Conservation (phyloP, 805 yeast genomes). For the Pichia phayaonensis region DNA sequence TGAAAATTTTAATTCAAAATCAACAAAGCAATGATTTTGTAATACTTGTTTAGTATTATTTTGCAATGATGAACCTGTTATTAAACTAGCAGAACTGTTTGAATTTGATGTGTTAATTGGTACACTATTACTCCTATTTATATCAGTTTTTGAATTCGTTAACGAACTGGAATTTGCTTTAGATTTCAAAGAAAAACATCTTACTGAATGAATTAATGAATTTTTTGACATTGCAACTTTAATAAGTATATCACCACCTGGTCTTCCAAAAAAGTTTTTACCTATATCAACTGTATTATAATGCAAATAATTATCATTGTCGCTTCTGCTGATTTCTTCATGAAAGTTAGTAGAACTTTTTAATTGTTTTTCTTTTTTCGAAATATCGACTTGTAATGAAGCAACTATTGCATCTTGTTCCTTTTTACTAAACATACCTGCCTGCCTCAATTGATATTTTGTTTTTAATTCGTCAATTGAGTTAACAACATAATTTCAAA, state of each 20-base stretch:
- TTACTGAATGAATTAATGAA: constrained; percentile 1
- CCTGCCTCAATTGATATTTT: constrained; percentile 3
- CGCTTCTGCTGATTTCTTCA: constrained; percentile 3
- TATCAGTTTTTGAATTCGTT: not conserved
- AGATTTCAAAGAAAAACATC: not conserved
- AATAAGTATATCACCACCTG: constrained; percentile 4
- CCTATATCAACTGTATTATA: not conserved
- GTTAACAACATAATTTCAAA: constrained; percentile 7
- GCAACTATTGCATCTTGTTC: constrained; percentile 6
- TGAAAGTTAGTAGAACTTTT: constrained; percentile 5
- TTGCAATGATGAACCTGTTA: not conserved
- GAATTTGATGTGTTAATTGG: not conserved
- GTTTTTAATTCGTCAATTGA: constrained; percentile 2
- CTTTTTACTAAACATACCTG: not conserved
- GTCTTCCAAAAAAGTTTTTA: constrained; percentile 2
- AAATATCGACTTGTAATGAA: not conserved
- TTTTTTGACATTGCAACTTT: constrained; percentile 5
- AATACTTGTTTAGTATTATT: not conserved
- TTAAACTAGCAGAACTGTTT: not conserved
- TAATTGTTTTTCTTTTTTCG: constrained; percentile 4
- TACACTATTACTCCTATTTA: not conserved
- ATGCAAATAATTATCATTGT: not conserved
- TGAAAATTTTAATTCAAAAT: not conserved
- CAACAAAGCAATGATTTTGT: constrained; percentile 5
- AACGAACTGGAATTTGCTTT: not conserved